Conservation (phyloP, 495 filamentous ascomycete species). For the Lophiostoma macrostomum region DNA sequence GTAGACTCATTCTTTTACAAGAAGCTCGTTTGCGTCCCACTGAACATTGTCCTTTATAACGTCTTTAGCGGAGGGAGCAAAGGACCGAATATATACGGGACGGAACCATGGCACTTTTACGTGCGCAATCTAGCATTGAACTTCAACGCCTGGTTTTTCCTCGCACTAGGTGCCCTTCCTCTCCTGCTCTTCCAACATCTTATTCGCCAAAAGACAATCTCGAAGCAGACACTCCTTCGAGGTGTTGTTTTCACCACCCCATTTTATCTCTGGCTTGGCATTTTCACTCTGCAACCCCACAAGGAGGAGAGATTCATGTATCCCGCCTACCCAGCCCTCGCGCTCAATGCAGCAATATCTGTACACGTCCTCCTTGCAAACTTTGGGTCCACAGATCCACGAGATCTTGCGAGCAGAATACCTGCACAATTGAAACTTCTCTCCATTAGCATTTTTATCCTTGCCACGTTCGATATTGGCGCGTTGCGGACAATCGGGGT, state of each 20-base stretch:
- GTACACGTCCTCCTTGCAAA: constrained; percentile 73
- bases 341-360: constrained; percentile 85
- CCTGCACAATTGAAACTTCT: constrained; percentile 66
- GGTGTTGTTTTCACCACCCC: constrained; percentile 74
- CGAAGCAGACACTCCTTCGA: constrained; percentile 53
- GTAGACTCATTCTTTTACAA: constrained; percentile 81
- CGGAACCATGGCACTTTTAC: constrained; percentile 97
- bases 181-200: constrained; percentile 51
- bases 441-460: constrained; percentile 53
- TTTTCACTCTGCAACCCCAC: constrained; percentile 90
- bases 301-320: constrained; percentile 99
- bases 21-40: constrained; percentile 71
- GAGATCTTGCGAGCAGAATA: constrained; percentile 62
- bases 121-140: constrained; percentile 87
- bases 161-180: constrained; percentile 74
- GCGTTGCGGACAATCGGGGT: constrained; percentile 75
- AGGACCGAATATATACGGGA: constrained; percentile 93
- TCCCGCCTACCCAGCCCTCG: constrained; percentile 86
- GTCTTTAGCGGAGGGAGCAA: constrained; percentile 72
- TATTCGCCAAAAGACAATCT: constrained; percentile 39
- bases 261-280: constrained; percentile 91
- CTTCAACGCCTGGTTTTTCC: constrained; percentile 89
- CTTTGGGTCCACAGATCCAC: constrained; percentile 65
- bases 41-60: constrained; percentile 96
- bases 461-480: constrained; percentile 59